These are phyloP conservation scores for Globisporangium paddicum DNA, from an alignment of 352 stramenopile genomes.

Conservation along the genomic window DNA sequence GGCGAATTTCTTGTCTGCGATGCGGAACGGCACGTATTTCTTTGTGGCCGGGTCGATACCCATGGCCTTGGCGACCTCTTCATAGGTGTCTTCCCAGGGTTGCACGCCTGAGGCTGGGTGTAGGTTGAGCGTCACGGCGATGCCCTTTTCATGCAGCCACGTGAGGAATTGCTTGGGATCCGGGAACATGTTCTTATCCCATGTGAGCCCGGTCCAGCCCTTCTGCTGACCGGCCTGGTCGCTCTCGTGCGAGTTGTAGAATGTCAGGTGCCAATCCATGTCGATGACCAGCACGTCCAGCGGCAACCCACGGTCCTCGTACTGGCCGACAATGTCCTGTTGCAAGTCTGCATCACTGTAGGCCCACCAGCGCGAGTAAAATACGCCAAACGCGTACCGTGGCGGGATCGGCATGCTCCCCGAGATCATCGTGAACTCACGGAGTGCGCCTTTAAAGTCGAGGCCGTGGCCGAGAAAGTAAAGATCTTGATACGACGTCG, in stretches of 20 bases:
- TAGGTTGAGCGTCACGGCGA: slow-evolving; percentile 37
- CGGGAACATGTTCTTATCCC: slow-evolving; percentile 42
- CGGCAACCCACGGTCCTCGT: slow-evolving; percentile 24
- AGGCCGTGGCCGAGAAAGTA: slow-evolving; percentile 49
- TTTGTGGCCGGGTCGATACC: slow-evolving; percentile 25
- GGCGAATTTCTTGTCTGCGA: slow-evolving; percentile 27
- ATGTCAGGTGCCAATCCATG: slow-evolving; percentile 59
- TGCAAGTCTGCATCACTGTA: slow-evolving; percentile 35
- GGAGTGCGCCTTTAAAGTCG: slow-evolving; percentile 31
- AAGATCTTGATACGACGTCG: slow-evolving; percentile 29
- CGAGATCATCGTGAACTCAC: slow-evolving; percentile 30
- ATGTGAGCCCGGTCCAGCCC: slow-evolving; percentile 47
- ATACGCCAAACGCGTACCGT: slow-evolving; percentile 30
- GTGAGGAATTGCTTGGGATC: slow-evolving; percentile 26
- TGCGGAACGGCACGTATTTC: slow-evolving; percentile 33
- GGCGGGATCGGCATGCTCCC: slow-evolving; percentile 32
- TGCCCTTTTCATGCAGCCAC: slow-evolving; percentile 24
- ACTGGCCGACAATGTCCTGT: slow-evolving; percentile 25
- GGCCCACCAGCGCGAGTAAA: slow-evolving; percentile 50
- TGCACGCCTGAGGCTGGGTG: slow-evolving; percentile 47
- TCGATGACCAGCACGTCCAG: slow-evolving; percentile 54
- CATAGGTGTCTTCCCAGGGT: slow-evolving; percentile 33
- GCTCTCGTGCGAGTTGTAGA: slow-evolving; percentile 28
- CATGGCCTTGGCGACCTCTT: slow-evolving; percentile 22
- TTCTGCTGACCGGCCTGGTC: slow-evolving; percentile 28